Base-by-base conservation (phyloP, 257 asterid genomes). In the Nicotiana tabacum region DNA sequence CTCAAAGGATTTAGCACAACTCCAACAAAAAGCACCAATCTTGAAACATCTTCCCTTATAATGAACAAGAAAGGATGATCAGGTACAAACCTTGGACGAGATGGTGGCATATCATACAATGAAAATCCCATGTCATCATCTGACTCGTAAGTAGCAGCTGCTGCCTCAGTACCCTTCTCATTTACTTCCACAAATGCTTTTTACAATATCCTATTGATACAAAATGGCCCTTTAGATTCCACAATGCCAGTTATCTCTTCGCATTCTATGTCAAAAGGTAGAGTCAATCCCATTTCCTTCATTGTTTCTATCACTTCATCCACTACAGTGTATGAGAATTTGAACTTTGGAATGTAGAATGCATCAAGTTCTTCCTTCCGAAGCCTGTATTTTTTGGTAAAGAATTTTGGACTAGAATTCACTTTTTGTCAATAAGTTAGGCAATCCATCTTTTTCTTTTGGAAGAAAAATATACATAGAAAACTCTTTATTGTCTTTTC, bases 191-290 rank as follows among this genome's bases (percentile, higher is more conserved):
- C 29, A 58, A 39, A 68, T 35, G 83, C 64, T 15, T 85, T 87
- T 7, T 89, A 89, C 61, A 89, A 81, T 29, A 89, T 89, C 69
- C 76, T 29, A 4, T 87, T 79, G 4, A 84, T 33, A 29, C 1
- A 1, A 10, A 79, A 18, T 6, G 80, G 48, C 1, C 39, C 68
- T 1, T 18, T 8, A 5, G 12, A 4, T 5, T 78, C 35, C 16
- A 15, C 27, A 30, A 67, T 56, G 43, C 18, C 56, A 2, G 80
- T 37, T 11, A 68, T 16, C 13, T 79, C 81, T 4, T 1, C 5
- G 5, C 33, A 39, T 0, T 67, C n/a, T 0, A 15, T 4, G 18
- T 17, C 37, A 2, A 82, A 77, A 17, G 85, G 83, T 1, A 56
- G 24, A 1, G 68, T 35, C 39, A 76, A 46, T 6, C 87, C 77